These are phyloP conservation scores for Excoecaria agallocha DNA, from an alignment of 345 rosid genomes.

Conservation along the genomic window DNA sequence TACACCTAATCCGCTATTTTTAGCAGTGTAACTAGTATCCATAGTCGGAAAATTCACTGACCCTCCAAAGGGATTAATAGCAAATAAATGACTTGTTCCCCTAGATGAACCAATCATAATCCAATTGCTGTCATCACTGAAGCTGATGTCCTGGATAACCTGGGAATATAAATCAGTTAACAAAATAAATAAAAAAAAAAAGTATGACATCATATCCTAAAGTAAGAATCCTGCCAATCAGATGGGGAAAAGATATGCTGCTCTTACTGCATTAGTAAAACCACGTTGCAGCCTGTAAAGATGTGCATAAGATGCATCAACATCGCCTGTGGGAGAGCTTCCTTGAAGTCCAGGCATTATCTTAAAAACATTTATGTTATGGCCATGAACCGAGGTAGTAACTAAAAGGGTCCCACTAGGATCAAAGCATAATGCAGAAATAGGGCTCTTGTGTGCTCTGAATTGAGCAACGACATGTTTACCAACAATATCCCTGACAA, in stretches of 20 bases:
- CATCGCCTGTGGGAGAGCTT: conserved; percentile 39
- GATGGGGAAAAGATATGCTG: background rate
- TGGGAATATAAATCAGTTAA: conserved; percentile 30
- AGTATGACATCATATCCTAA: background rate
- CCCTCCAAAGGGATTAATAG: conserved; percentile 62
- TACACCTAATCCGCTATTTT: conserved; percentile 31
- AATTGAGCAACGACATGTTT: conserved; percentile 72
- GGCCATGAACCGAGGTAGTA: conserved; percentile 90
- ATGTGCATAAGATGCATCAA: conserved; percentile 52
- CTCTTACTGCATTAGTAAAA: conserved; percentile 85
- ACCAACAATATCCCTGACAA: conserved; percentile 72
- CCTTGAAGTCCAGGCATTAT: conserved; percentile 58
- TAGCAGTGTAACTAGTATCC: conserved; percentile 31
- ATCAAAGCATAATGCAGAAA: conserved; percentile 87
- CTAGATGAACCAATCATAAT: conserved; percentile 88
- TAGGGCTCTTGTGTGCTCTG: conserved; percentile 87
- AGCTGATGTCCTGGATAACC: conserved; percentile 95
- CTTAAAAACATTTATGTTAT: conserved; percentile 82
- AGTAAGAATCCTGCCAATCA: background rate
- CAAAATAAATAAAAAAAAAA: background rate
- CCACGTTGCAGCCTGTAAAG: conserved; percentile 94
- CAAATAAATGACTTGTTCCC: conserved; percentile 95
- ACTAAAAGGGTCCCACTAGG: conserved; percentile 88
- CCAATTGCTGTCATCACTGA: conserved; percentile 81
- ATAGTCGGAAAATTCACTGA: conserved; percentile 36